A percentile compares a stretch with the other conserved stretches of the same genome.
phyloP scores from a whole-genome alignment of 1,284 basidiomycete genomes.

The Cystobasidium pallidum region DNA sequence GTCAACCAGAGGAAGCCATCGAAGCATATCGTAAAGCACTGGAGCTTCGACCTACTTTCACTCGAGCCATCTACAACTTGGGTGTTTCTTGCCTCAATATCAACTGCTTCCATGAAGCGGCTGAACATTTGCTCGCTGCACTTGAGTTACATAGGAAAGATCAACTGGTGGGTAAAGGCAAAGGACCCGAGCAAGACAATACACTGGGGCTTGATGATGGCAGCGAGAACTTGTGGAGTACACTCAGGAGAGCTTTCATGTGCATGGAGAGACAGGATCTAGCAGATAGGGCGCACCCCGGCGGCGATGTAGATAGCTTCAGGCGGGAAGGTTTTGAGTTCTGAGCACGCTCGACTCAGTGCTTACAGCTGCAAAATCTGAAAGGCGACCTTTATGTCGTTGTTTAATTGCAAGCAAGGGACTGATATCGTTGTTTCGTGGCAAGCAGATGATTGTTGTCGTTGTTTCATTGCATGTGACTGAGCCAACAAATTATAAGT shows the following conservation, averaged over 20 bases:
- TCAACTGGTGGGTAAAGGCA: conserved; percentile 46
- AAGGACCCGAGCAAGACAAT: conserved; percentile 56
- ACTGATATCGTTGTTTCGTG: too few species aligned
- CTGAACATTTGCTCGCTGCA: conserved; percentile 93
- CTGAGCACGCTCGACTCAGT: conserved; percentile 26
- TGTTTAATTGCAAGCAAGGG: too few species aligned
- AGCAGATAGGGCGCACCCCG: conserved; percentile 48
- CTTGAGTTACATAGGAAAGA: conserved; percentile 72
- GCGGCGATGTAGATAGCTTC: conserved; percentile 50
- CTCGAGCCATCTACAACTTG: conserved; percentile 95
- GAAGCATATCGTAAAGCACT: conserved; percentile 92
- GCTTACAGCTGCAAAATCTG: neutral
- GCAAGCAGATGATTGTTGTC: too few species aligned
- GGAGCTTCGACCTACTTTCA: conserved; percentile 92
- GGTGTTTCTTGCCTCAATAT: conserved; percentile 78
- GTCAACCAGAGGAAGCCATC: conserved; percentile 90
- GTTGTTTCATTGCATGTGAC: too few species aligned
- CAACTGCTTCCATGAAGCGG: conserved; percentile 91
- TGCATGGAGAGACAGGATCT: conserved; percentile 61
- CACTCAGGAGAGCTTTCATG: conserved; percentile 79
- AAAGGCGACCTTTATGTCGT: too few species aligned
- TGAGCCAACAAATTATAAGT: neutral
- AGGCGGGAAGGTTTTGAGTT: conserved; percentile 53
- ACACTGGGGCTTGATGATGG: conserved; percentile 66
- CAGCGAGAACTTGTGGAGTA: conserved; percentile 86